phyloP scores from a whole-genome alignment of 2,329 filamentous ascomycete species.

The Camptophora hylomeconis region DNA sequence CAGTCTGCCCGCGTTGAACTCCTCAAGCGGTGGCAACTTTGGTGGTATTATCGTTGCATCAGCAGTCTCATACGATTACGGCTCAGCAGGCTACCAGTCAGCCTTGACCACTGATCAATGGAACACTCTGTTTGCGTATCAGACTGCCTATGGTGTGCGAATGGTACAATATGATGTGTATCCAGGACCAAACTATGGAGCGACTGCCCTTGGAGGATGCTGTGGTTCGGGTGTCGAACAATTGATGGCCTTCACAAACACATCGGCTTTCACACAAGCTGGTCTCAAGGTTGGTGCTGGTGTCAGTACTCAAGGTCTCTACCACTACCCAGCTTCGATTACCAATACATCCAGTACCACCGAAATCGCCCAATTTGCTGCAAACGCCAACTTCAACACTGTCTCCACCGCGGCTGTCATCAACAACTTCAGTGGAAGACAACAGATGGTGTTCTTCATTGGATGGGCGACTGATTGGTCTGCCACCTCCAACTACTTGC shows the following conservation, averaged over 20 bases:
- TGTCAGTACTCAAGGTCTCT: slow-evolving; percentile 40
- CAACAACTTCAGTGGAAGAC: slow-evolving; percentile 42
- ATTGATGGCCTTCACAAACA: slow-evolving; percentile 41
- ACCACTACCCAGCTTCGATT: slow-evolving; percentile 46
- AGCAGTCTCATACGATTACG: slow-evolving; percentile 43
- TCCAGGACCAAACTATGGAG: slow-evolving; percentile 39
- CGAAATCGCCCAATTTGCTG: slow-evolving; percentile 40
- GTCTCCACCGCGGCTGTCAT: slow-evolving; percentile 44
- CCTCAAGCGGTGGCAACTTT: slow-evolving; percentile 40
- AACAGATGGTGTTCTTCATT: slow-evolving; percentile 52
- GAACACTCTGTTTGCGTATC: slow-evolving; percentile 44
- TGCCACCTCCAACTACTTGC: slow-evolving; percentile 42
- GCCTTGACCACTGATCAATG: slow-evolving; percentile 45
- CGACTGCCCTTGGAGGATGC: slow-evolving; percentile 31
- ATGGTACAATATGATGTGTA: slow-evolving; percentile 49
- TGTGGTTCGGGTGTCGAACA: slow-evolving; percentile 38
- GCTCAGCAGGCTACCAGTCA: slow-evolving; percentile 32
- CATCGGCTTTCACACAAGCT: slow-evolving; percentile 40
- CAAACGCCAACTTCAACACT: slow-evolving; percentile 27
- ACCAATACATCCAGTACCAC: slow-evolving; percentile 40
- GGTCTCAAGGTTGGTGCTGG: slow-evolving; percentile 38
- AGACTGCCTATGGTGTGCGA: slow-evolving; percentile 43
- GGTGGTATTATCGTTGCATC: slow-evolving; percentile 44
- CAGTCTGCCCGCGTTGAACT: slow-evolving; percentile 40
- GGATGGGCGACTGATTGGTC: slow-evolving; percentile 40